Conservation (phyloP, 1,139 yeast species). For the Debaryomyces sp. region DNA sequence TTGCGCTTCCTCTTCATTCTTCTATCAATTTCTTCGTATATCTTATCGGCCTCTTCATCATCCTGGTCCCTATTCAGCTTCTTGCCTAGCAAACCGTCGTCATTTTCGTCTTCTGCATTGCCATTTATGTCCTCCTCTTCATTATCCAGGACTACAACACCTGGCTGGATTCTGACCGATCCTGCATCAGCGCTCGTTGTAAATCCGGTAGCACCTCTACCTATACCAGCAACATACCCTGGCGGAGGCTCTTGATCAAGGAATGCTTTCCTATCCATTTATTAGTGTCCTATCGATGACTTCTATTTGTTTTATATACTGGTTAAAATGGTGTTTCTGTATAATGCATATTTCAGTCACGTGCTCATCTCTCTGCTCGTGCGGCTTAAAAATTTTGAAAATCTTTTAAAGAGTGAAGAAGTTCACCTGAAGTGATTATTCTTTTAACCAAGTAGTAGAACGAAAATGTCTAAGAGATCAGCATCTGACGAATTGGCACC, state of each 20-base stretch:
- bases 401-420: constrained; percentile 1
- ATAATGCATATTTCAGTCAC: background rate
- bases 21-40: constrained; percentile 67
- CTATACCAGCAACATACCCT: constrained; percentile 90
- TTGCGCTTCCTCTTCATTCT: constrained; percentile 44
- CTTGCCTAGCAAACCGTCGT: constrained; percentile 33
- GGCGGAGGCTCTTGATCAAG: constrained; percentile 87
- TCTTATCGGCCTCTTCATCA: constrained; percentile 71
- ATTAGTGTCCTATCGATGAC: background rate
- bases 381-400: constrained; percentile 7
- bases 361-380: background rate
- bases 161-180: constrained; percentile 43
- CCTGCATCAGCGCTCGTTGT: constrained; percentile 83
- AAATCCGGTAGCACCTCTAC: constrained; percentile 95
- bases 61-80: constrained; percentile 50
- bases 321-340: background rate
- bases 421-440: background rate
- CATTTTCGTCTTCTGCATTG: constrained; percentile 28
- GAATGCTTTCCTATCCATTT: constrained; percentile 61
- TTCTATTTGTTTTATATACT: background rate
- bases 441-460: background rate
- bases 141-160: constrained; percentile 30
- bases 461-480: constrained; percentile 64
- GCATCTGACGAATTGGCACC: constrained; percentile 40
- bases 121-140: constrained; percentile 21